A percentile compares a stretch with the other conserved stretches of the same genome.
These are phyloP conservation scores for Salvia hispanica DNA, from an alignment of 257 asterid species.

Conservation along the genomic window DNA sequence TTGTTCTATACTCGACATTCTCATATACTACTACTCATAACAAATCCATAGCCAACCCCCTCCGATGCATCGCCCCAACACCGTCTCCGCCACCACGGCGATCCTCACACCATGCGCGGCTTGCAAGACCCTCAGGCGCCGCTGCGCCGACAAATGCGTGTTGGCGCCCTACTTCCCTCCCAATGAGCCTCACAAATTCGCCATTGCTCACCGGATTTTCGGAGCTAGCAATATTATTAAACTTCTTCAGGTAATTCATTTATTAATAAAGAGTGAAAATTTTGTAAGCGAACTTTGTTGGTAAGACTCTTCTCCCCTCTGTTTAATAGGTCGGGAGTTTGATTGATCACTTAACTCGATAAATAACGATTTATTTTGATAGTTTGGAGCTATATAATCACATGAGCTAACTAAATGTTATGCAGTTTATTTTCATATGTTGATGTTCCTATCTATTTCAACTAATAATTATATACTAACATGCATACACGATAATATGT, in stretches of 20 bases:
- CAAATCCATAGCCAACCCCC: not conserved
- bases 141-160: slow-evolving; percentile 74
- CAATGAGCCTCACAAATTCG: slow-evolving; percentile 72
- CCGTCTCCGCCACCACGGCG: slow-evolving; percentile 24
- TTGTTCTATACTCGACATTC: not conserved
- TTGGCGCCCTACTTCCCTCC: slow-evolving; percentile 92
- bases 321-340: no score
- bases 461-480: no score
- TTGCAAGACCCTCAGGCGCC: slow-evolving; percentile 81
- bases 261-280: not conserved
- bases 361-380: no score
- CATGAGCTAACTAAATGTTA: no score
- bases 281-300: no score
- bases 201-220: slow-evolving; percentile 83
- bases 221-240: slow-evolving; percentile 96
- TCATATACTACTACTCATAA: not conserved
- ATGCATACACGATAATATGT: no score
- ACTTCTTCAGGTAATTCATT: slow-evolving; percentile 64
- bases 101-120: slow-evolving; percentile 82
- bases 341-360: no score
- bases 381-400: no score
- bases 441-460: no score
- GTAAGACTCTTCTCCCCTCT: no score
- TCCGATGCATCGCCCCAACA: slow-evolving; percentile 22
- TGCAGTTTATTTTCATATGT: no score